Evolutionary conservation across 768 basidiomycete species (phyloP).

Genomic region (Leccinum fibrillosum): DNA sequence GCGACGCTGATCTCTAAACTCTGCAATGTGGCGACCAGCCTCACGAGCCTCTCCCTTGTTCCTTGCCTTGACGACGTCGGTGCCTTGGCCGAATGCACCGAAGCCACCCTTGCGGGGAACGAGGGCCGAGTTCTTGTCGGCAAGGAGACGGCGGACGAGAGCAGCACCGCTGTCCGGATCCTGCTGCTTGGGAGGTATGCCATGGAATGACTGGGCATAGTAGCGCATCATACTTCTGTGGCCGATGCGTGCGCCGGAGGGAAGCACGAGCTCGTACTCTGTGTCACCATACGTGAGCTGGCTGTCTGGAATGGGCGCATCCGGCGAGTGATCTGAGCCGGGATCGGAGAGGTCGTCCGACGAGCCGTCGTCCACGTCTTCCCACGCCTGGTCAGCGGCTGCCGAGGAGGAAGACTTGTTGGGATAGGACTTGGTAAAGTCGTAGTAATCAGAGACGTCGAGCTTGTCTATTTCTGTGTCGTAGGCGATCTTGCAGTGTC

Average conservation of each 20-base stretch:
- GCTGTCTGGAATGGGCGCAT: slow-evolving; percentile 38
- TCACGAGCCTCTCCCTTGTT: slow-evolving; percentile 95
- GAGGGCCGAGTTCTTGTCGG: slow-evolving; percentile 80
- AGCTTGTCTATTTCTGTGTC: slow-evolving; percentile 75
- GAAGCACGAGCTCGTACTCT: slow-evolving; percentile 83
- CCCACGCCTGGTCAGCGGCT: slow-evolving; percentile 35
- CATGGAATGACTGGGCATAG: slow-evolving; percentile 77
- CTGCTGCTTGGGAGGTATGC: slow-evolving; percentile 41
- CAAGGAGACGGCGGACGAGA: slow-evolving; percentile 71
- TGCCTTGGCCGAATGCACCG: slow-evolving; percentile 81
- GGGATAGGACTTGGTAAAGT: slow-evolving; percentile 82
- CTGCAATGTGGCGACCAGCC: slow-evolving; percentile 81
- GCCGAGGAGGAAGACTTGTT: slow-evolving; percentile 25
- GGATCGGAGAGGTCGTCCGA: slow-evolving; percentile 18
- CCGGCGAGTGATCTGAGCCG: slow-evolving; percentile 32
- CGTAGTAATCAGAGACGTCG: slow-evolving; percentile 91
- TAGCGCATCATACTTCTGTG: slow-evolving; percentile 86
- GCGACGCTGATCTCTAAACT: slow-evolving; percentile 77
- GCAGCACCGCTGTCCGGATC: slow-evolving; percentile 73
- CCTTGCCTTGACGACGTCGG: slow-evolving; percentile 81
- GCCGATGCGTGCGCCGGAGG: slow-evolving; percentile 89
- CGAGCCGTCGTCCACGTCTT: slow-evolving; percentile 30
- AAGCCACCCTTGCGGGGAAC: slow-evolving; percentile 84
- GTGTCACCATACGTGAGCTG: slow-evolving; percentile 78
- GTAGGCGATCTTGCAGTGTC: slow-evolving; percentile 95